Evolutionary conservation across 805 yeast genomes (phyloP).

Genomic region (Kuraishia floccosa): DNA sequence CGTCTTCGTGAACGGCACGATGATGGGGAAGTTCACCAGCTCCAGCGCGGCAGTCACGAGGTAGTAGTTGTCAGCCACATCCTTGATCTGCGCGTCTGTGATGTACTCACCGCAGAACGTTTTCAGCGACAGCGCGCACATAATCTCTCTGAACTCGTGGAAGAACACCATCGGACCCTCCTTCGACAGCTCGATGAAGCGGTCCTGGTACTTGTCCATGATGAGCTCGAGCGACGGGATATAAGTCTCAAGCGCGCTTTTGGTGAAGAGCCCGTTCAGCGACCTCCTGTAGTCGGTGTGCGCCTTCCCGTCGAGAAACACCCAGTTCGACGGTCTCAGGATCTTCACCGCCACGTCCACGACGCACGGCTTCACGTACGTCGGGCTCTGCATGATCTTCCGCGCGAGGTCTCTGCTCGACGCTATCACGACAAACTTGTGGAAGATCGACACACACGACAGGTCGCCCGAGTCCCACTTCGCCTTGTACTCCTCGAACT

Average conservation of each 20-base stretch:
- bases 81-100: slow-evolving; percentile 80
- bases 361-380: slow-evolving; percentile 91
- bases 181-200: slow-evolving; percentile 45
- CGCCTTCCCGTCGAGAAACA: slow-evolving; percentile 90
- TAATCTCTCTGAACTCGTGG: slow-evolving; percentile 89
- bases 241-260: slow-evolving; percentile 71
- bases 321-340: slow-evolving; percentile 95
- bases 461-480: slow-evolving; percentile 94
- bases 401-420: slow-evolving; percentile 81
- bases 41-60: slow-evolving; percentile 92
- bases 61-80: slow-evolving; percentile 87
- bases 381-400: slow-evolving; percentile 75
- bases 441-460: slow-evolving; percentile 95
- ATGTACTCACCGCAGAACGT: slow-evolving; percentile 96
- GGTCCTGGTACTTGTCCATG: slow-evolving; percentile 72
- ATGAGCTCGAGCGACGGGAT: slow-evolving; percentile 76
- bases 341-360: slow-evolving; percentile 95
- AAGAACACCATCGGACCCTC: slow-evolving; percentile 65
- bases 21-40: slow-evolving; percentile 94
- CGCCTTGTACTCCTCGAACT: slow-evolving; percentile 83
- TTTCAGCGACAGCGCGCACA: slow-evolving; percentile 88
- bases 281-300: slow-evolving; percentile 90
- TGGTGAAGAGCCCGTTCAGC: slow-evolving; percentile 81
- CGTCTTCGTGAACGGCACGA: slow-evolving; percentile 90
- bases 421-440: slow-evolving; percentile 93